These are phyloP conservation scores for Thermoascus crustaceus DNA, from an alignment of 2,329 filamentous ascomycete genomes.

Conservation along the genomic window DNA sequence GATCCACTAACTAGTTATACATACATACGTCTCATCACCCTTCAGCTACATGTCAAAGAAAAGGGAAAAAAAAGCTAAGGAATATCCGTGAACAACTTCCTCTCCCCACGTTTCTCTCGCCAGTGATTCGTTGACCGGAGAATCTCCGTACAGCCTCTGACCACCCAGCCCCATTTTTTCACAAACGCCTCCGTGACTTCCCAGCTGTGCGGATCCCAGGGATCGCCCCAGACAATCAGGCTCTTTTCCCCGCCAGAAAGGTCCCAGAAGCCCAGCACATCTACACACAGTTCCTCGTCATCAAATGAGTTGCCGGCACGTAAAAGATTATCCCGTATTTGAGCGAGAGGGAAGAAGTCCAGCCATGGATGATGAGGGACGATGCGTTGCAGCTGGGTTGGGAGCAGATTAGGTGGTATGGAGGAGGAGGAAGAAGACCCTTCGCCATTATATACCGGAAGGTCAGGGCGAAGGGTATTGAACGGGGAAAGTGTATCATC, in stretches of 20 bases:
- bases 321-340: conserved; percentile 18
- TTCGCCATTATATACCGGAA: conserved; percentile 4
- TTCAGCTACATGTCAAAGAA: too few relatives aligned
- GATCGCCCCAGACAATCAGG: conserved; percentile 21
- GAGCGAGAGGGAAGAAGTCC: conserved; percentile 19
- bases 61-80: too few relatives aligned
- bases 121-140: conserved; percentile 19
- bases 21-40: too few relatives aligned
- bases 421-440: conserved; percentile 4
- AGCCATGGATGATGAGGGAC: conserved; percentile 22
- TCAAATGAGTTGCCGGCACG: conserved; percentile 10
- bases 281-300: conserved; percentile 16
- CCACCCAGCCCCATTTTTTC: conserved; percentile 18
- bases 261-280: conserved; percentile 11
- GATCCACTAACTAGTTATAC: too few relatives aligned
- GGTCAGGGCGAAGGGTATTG: conserved; percentile 7
- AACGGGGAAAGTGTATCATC: too few relatives aligned
- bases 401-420: conserved; percentile 2
- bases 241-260: conserved; percentile 9
- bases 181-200: conserved; percentile 21
- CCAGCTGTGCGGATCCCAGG: conserved; percentile 22
- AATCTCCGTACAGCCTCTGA: conserved; percentile 18
- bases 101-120: conserved; percentile 16
- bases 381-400: conserved; percentile 11
- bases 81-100: conserved; percentile 3